A percentile compares a stretch with the other conserved stretches of the same genome.
Evolutionary conservation across 1,284 basidiomycete genomes (phyloP).

Genomic region (Irpex lacteus): DNA sequence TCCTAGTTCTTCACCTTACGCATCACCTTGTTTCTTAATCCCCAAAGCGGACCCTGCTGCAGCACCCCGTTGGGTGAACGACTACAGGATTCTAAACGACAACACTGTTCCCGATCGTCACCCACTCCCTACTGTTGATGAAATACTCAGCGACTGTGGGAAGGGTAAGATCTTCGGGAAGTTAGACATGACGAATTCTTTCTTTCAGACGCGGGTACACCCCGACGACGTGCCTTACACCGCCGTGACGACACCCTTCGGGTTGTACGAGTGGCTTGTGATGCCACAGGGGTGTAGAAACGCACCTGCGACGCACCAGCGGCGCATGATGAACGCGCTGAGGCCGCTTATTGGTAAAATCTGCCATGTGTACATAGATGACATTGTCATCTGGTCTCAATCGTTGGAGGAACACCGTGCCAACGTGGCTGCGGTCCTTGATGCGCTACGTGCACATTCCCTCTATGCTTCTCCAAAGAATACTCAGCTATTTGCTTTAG

Average conservation of each 20-base stretch:
- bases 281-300: conserved; percentile 6
- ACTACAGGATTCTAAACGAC: conserved; percentile 35
- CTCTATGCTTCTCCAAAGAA: conserved; percentile 2
- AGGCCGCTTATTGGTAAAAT: background rate
- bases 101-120: conserved; percentile 34
- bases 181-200: conserved; percentile 41
- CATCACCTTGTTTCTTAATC: conserved; percentile 35
- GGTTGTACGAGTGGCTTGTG: conserved; percentile 2
- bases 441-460: background rate
- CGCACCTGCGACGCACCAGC: conserved; percentile 3
- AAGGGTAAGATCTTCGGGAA: conserved; percentile 33
- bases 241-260: conserved; percentile 2
- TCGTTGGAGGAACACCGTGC: conserved; percentile 9
- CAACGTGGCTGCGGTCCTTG: background rate
- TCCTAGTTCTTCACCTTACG: conserved; percentile 16
- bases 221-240: background rate
- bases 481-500: conserved; percentile 16
- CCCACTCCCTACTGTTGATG: conserved; percentile 33
- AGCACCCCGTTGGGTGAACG: conserved; percentile 37
- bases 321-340: background rate
- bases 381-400: conserved; percentile 6
- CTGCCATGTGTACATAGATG: conserved; percentile 5
- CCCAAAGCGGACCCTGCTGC: conserved; percentile 35
- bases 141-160: conserved; percentile 17
- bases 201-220: conserved; percentile 30